Evolutionary conservation across 2,329 filamentous ascomycete genomes (phyloP).

Genomic region (Dactylellina cionopaga): DNA sequence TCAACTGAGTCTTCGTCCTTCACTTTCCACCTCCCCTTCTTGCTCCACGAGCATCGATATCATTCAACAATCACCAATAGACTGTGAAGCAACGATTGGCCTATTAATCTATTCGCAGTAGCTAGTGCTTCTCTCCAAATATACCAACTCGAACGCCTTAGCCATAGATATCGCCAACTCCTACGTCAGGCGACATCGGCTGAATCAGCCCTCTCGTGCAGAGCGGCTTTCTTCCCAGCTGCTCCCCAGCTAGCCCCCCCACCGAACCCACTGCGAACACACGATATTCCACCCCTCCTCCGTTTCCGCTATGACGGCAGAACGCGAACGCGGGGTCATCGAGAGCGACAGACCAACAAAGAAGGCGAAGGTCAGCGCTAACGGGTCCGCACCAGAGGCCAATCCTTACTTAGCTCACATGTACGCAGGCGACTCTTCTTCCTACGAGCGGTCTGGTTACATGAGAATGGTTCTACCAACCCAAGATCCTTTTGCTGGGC

Average conservation of each 20-base stretch:
- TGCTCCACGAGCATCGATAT: neutral
- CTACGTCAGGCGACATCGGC: neutral
- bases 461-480: conserved; percentile 58
- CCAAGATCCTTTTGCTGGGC: conserved; percentile 57
- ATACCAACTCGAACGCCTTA: neutral
- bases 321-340: conserved; percentile 27
- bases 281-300: neutral
- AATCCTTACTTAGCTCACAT: conserved; percentile 95
- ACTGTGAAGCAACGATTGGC: too few relatives aligned
- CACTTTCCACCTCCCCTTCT: neutral
- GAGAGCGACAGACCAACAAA: conserved; percentile 45
- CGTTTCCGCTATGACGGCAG: conserved; percentile 39
- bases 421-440: conserved; percentile 67
- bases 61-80: too few relatives aligned
- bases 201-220: neutral
- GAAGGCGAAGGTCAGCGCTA: conserved; percentile 62
- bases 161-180: neutral
- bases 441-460: too few relatives aligned
- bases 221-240: neutral
- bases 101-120: too few relatives aligned
- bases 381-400: conserved; percentile 64
- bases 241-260: neutral
- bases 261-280: neutral
- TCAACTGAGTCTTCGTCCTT: neutral
- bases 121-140: too few relatives aligned